These are phyloP conservation scores for Cercospora sp. DNA, from an alignment of 2,329 filamentous ascomycete species.

Conservation along the genomic window DNA sequence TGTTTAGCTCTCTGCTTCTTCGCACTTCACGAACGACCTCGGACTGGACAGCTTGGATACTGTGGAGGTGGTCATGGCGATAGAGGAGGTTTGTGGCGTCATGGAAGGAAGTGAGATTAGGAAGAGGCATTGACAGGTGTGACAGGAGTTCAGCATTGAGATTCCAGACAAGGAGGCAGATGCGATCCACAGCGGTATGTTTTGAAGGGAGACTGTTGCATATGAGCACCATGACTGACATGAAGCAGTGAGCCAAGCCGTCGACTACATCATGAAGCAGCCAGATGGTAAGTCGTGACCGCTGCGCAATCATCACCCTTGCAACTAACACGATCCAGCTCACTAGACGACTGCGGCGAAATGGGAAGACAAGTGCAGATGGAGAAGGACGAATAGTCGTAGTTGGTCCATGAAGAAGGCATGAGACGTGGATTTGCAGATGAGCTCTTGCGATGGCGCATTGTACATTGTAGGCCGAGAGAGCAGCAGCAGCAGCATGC, in stretches of 20 bases:
- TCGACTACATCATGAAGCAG: slow-evolving; percentile 89
- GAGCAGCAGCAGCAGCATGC: slow-evolving; percentile 21
- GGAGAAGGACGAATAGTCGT: background rate
- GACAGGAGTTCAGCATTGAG: slow-evolving; percentile 82
- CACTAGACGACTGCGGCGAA: slow-evolving; percentile 28
- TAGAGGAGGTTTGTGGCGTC: slow-evolving; percentile 74
- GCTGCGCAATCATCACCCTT: too few relatives aligned
- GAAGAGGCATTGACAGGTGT: slow-evolving; percentile 28
- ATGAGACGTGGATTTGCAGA: background rate
- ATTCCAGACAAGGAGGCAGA: slow-evolving; percentile 98
- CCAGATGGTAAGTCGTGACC: slow-evolving; percentile 70
- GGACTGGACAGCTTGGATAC: slow-evolving; percentile 97
- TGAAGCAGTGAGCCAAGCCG: slow-evolving; percentile 79
- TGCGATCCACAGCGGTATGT: slow-evolving; percentile 85
- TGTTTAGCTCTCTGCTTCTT: slow-evolving; percentile 71
- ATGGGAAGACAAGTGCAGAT: background rate
- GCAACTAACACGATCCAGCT: slow-evolving; percentile 30
- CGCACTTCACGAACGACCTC: slow-evolving; percentile 96
- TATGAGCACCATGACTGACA: slow-evolving; percentile 35
- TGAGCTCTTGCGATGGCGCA: slow-evolving; percentile 5
- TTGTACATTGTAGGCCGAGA: slow-evolving; percentile 36
- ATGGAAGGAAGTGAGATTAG: slow-evolving; percentile 53
- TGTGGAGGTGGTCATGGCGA: slow-evolving; percentile 99
- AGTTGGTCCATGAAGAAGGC: background rate
- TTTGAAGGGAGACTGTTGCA: background rate